These are phyloP conservation scores for Termitomyces sp. DNA, from an alignment of 768 basidiomycete species.

Conservation along the genomic window DNA sequence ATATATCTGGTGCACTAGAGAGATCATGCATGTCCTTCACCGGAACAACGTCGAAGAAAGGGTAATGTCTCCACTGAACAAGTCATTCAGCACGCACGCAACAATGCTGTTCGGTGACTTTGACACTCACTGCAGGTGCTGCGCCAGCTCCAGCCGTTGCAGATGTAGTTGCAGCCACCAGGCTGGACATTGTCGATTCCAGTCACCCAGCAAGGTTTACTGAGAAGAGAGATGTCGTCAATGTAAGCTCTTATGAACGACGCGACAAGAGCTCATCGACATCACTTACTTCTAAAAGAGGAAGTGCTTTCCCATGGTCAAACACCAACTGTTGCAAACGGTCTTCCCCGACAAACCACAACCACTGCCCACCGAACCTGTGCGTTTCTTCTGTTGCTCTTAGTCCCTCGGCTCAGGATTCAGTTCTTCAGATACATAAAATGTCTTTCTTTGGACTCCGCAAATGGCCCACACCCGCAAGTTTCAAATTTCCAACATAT, in stretches of 20 bases:
- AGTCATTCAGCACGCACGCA: neutral
- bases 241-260: neutral
- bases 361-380: conserved; percentile 14
- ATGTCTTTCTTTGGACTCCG: conserved; percentile 80
- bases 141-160: conserved; percentile 20
- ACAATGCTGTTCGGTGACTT: neutral
- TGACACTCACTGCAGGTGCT: conserved; percentile 27
- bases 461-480: conserved; percentile 75
- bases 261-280: neutral
- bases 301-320: conserved; percentile 27
- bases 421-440: conserved; percentile 17
- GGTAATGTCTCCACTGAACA: conserved; percentile 79
- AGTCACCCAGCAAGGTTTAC: neutral
- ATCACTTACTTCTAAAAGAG: conserved; percentile 8
- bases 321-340: conserved; percentile 28
- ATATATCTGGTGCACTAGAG: conserved; percentile 66
- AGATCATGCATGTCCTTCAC: conserved; percentile 81
- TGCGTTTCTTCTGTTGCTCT: conserved; percentile 4
- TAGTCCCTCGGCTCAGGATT: neutral
- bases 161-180: conserved; percentile 21
- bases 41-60: conserved; percentile 78
- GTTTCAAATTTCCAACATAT: conserved; percentile 23
- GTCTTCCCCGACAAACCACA: conserved; percentile 34
- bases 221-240: neutral
- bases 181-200: conserved; percentile 14